A percentile compares a stretch with the other conserved stretches of the same genome.
Evolutionary conservation across 805 yeast species (phyloP).

Genomic region (Schwanniomyces occidentalis): DNA sequence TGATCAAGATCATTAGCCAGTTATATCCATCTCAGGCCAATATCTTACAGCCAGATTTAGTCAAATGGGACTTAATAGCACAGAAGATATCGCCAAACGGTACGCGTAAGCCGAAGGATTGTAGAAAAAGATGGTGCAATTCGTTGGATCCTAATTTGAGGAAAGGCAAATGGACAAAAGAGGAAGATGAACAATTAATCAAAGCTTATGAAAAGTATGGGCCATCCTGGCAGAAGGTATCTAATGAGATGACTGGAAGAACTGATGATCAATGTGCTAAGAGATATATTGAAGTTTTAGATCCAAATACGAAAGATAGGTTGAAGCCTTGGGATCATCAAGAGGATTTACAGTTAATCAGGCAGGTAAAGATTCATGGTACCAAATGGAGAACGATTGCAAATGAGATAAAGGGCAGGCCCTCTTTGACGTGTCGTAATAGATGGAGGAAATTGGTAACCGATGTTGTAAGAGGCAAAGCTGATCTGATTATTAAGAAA

Average conservation of each 20-base stretch:
- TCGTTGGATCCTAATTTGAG: constrained; percentile 80
- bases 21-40: constrained; percentile 25
- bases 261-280: constrained; percentile 96
- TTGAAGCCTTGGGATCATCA: constrained; percentile 75
- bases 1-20: constrained; percentile 45
- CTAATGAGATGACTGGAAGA: constrained; percentile 74
- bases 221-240: constrained; percentile 82
- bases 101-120: constrained; percentile 71
- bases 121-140: constrained; percentile 84
- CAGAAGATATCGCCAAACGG: constrained; percentile 38
- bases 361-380: constrained; percentile 68
- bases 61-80: constrained; percentile 66
- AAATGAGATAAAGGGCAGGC: constrained; percentile 68
- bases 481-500: constrained; percentile 50
- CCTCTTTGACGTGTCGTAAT: constrained; percentile 87
- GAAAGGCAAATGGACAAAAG: constrained; percentile 85
- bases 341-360: constrained; percentile 73
- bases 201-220: constrained; percentile 70
- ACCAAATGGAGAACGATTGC: constrained; percentile 89
- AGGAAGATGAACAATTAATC: constrained; percentile 69
- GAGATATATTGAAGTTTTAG: constrained; percentile 83
- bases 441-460: constrained; percentile 89
- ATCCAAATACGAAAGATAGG: constrained; percentile 76
- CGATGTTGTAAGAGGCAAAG: constrained; percentile 67
- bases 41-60: constrained; percentile 34